Conservation (phyloP, 495 filamentous ascomycete genomes). For the Penicillium steckii region DNA sequence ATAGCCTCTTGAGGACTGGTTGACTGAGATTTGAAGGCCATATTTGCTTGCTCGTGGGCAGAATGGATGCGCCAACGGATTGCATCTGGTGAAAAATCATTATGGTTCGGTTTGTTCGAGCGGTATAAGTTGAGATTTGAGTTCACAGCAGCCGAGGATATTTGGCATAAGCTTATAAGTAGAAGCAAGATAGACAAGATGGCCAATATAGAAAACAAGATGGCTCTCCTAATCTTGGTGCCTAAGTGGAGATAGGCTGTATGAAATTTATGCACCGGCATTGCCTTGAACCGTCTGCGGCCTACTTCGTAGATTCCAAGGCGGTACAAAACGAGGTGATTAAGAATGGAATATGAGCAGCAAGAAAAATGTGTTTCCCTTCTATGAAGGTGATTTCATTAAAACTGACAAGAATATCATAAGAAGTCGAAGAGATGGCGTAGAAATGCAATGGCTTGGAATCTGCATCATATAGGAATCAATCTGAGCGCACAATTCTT, state of each 20-base stretch:
- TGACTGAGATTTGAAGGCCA: not conserved
- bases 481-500: no score
- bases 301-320: not conserved
- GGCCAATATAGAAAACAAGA: not conserved
- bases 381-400: no score
- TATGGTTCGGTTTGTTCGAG: not conserved
- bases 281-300: not conserved
- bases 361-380: not conserved
- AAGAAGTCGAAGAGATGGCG: no score
- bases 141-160: not conserved
- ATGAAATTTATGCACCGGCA: not conserved
- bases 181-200: not conserved
- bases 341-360: not conserved
- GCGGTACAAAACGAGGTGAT: not conserved
- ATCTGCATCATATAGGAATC: no score
- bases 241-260: not conserved
- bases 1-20: slow-evolving; percentile 2
- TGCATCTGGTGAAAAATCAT: not conserved
- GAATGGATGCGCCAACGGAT: not conserved
- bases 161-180: not conserved
- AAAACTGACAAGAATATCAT: no score
- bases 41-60: not conserved
- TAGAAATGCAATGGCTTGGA: no score
- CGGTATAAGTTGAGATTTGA: not conserved
- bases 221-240: not conserved